Evolutionary conservation across 2,329 filamentous ascomycete genomes (phyloP).

Genomic region (Exophiala sp.): DNA sequence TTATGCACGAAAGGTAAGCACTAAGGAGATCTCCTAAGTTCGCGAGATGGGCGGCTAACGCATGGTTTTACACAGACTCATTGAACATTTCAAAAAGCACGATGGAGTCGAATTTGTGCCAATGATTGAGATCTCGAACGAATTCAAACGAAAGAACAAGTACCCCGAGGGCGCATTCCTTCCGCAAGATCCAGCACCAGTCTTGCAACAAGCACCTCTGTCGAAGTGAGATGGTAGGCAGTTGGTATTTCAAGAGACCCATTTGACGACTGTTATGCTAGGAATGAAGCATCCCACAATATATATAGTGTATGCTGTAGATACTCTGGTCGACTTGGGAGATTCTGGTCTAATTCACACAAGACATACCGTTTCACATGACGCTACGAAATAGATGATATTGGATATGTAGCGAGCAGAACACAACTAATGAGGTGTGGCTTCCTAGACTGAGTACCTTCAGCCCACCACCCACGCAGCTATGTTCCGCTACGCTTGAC

Average conservation of each 20-base stretch:
- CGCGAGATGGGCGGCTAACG: too few species aligned
- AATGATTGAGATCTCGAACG: constrained; percentile 64
- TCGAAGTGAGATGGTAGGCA: neutral
- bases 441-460: too few species aligned
- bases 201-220: constrained; percentile 4
- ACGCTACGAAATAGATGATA: too few species aligned
- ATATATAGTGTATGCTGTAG: too few species aligned
- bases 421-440: too few species aligned
- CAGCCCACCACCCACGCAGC: too few species aligned
- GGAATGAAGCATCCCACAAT: too few species aligned
- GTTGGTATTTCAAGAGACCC: neutral
- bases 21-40: neutral
- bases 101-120: constrained; percentile 43
- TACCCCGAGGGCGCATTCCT: constrained; percentile 48
- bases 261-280: neutral
- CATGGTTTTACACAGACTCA: constrained; percentile 36
- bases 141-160: constrained; percentile 61
- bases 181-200: constrained; percentile 2
- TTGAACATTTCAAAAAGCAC: constrained; percentile 61
- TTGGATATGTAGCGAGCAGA: too few species aligned
- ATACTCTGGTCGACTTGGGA: too few species aligned
- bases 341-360: too few species aligned
- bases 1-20: constrained; percentile 61
- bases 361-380: too few species aligned
- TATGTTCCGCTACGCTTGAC: too few species aligned